A percentile compares a stretch with the other conserved stretches of the same genome.
Conservation (phyloP, 2,329 filamentous ascomycete species). For the Aspergillus uvarum region DNA sequence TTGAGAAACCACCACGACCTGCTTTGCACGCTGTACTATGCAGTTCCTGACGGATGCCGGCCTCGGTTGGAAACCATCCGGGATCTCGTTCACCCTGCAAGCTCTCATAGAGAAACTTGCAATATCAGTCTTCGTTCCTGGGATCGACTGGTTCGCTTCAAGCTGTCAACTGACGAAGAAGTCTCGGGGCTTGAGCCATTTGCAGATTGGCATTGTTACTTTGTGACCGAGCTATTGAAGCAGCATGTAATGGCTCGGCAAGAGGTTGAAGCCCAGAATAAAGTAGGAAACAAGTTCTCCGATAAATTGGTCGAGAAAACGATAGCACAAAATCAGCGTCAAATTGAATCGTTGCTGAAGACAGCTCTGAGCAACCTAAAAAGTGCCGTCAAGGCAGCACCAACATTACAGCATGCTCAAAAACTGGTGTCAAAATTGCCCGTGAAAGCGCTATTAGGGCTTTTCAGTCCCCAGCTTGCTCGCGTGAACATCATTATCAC, state of each 20-base stretch:
- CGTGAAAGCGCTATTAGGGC: conserved; percentile 48
- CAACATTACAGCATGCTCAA: conserved; percentile 42
- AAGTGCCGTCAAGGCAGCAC: conserved; percentile 47
- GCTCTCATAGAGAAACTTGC: conserved; percentile 60
- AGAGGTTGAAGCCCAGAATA: conserved; percentile 57
- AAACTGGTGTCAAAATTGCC: conserved; percentile 46
- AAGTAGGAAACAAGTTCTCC: conserved; percentile 42
- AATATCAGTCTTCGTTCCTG: conserved; percentile 59
- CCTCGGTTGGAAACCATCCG: conserved; percentile 53
- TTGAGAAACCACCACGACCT: conserved; percentile 63
- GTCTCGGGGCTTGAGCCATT: conserved; percentile 48
- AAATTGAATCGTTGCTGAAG: conserved; percentile 56
- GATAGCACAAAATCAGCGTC: conserved; percentile 57
- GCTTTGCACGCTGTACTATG: conserved; percentile 60
- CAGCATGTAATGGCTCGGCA: conserved; percentile 58
- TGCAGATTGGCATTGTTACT: conserved; percentile 56
- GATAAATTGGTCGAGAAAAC: conserved; percentile 51
- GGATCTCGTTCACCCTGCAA: conserved; percentile 56
- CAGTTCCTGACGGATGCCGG: conserved; percentile 54
- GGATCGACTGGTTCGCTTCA: conserved; percentile 58
- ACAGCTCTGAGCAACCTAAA: conserved; percentile 54
- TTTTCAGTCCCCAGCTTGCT: conserved; percentile 52
- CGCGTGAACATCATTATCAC: conserved; percentile 48
- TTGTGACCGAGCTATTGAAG: conserved; percentile 52
- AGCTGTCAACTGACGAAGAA: conserved; percentile 54